phyloP scores from a whole-genome alignment of 176 grass and related monocot species.

The Areca catechu region DNA sequence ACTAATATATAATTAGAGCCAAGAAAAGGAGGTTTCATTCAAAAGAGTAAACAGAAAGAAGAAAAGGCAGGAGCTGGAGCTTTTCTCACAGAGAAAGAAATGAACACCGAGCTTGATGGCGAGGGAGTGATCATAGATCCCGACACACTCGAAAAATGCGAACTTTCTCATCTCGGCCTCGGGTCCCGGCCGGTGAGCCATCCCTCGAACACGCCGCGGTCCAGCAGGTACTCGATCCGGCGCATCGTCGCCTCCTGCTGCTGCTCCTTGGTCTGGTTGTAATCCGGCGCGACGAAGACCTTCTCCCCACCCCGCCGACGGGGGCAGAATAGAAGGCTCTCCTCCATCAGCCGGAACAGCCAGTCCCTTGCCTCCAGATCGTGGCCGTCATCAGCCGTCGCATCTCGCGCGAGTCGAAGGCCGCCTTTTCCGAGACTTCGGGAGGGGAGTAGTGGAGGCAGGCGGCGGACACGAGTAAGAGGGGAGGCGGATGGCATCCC shows the following conservation, averaged over 20 bases:
- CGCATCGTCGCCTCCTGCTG: slow-evolving; percentile 63
- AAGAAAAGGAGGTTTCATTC: neutral
- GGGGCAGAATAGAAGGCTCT: slow-evolving; percentile 57
- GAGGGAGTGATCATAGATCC: slow-evolving; percentile 66
- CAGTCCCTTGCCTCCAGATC: slow-evolving; percentile 48
- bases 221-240: slow-evolving; percentile 39
- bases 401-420: slow-evolving; percentile 34
- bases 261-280: slow-evolving; percentile 58
- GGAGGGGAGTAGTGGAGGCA: slow-evolving; percentile 52
- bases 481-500: neutral
- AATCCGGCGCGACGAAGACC: slow-evolving; percentile 52
- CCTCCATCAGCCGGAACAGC: slow-evolving; percentile 56
- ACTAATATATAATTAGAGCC: too few species aligned
- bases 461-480: slow-evolving; percentile 13
- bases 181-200: slow-evolving; percentile 43
- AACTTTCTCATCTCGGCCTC: slow-evolving; percentile 37
- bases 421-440: slow-evolving; percentile 34
- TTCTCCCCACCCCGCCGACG: slow-evolving; percentile 23
- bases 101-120: slow-evolving; percentile 67
- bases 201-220: slow-evolving; percentile 47
- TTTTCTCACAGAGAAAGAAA: slow-evolving; percentile 60
- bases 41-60: neutral
- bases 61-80: neutral
- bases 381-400: slow-evolving; percentile 48
- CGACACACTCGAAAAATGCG: slow-evolving; percentile 54